Conservation (phyloP, 805 yeast species). For the Peterozyma xylosa region DNA sequence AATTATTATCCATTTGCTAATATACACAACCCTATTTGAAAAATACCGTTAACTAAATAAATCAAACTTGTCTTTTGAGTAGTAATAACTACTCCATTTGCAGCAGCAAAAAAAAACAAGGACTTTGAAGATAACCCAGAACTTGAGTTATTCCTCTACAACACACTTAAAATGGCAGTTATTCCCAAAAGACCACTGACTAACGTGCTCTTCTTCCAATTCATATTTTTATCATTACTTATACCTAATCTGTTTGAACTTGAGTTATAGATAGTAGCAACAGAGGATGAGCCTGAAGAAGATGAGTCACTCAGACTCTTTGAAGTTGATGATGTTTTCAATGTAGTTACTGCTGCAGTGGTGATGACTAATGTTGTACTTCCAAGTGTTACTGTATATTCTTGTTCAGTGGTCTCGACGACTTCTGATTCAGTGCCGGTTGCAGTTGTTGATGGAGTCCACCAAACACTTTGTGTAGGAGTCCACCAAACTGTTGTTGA, state of each 20-base stretch:
- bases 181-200: slow-evolving; percentile 6
- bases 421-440: neutral
- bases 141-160: neutral
- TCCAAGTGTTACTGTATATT: slow-evolving; percentile 1
- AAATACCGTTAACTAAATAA: no score
- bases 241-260: neutral
- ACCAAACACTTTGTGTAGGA: slow-evolving; percentile 4
- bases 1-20: no score
- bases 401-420: neutral
- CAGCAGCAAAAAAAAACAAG: no score
- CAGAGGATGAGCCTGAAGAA: slow-evolving; percentile 2
- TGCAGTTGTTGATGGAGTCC: slow-evolving; percentile 7
- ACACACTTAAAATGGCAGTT: slow-evolving; percentile 4
- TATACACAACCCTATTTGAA: no score
- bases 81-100: no score
- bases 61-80: no score
- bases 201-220: slow-evolving; percentile 7
- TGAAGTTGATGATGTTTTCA: neutral
- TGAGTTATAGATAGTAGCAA: slow-evolving; percentile 3
- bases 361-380: slow-evolving; percentile 6
- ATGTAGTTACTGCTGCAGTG: neutral
- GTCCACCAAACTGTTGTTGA: slow-evolving; percentile 9
- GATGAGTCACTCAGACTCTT: neutral
- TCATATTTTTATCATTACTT: neutral
- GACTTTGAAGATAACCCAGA: no score